Evolutionary conservation across 1,284 basidiomycete species (phyloP), one percentile per base, ranked within the genome.

Genomic region (Testicularia cyperi): DNA sequence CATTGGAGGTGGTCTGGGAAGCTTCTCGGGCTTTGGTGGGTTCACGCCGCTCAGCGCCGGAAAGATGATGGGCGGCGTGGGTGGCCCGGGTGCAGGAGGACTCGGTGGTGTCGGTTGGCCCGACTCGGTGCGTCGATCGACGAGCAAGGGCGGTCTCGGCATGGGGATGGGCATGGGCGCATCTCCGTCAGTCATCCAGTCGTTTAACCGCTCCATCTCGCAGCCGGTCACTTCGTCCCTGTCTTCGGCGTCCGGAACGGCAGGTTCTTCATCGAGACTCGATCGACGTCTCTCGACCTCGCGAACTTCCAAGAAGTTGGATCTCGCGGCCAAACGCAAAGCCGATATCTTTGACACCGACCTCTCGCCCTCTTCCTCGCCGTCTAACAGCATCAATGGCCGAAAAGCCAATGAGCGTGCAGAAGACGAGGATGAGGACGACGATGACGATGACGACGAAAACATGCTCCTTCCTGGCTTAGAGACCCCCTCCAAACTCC

Each of bases 21-120:
- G 36, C 15, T 19, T 60, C 33, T 44, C 44, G 6, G 56, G 49
- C 3, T 20, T 61, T 22, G 57, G 45, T 7, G 51, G 51, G 0
- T 61, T 61, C n/a, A 61, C 57, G n/a, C 57, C 57, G 1, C 13
- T 61, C n/a, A 44, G 41, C 1, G 38, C 33, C 2, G 38, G 36
- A 1, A 58, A 58, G 34, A 15, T 23, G 10, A 20, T 9, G 12
- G 33, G 33, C 21, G 16, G 21, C 13, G n/a, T n/a, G n/a, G n/a
- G n/a, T n/a, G n/a, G n/a, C n/a, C n/a, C n/a, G n/a, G n/a, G n/a
- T n/a, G n/a, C n/a, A n/a, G n/a, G n/a, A n/a, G n/a, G n/a, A n/a
- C n/a, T n/a, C n/a, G 44, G 39, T 9, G 30, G 35, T 20, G 44
- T 21, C 5, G 45, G 45, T 25, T 61, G 57, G 57, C 51, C 49